These are phyloP conservation scores for Salvia rosmarinus DNA, from an alignment of 257 asterid species.

Conservation along the genomic window DNA sequence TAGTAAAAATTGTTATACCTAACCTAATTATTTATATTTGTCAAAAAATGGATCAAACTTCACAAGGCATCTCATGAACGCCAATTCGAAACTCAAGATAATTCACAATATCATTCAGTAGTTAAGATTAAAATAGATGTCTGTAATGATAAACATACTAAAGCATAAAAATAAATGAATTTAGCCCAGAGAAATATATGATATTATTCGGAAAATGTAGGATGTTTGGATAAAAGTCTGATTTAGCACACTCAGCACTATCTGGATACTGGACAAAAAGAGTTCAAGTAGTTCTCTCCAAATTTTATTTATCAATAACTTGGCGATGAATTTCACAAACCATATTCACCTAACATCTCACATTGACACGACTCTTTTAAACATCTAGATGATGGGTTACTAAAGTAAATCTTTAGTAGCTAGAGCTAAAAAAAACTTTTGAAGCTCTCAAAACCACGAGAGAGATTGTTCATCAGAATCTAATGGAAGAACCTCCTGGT, in stretches of 20 bases:
- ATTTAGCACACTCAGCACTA: too few species aligned
- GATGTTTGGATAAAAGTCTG: too few species aligned
- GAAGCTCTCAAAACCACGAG: not conserved
- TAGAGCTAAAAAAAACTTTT: not conserved
- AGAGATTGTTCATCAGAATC: not conserved
- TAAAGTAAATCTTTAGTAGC: not conserved
- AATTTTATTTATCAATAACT: not conserved
- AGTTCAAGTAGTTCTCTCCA: too few species aligned
- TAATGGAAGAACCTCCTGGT: not conserved
- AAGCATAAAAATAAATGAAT: not conserved
- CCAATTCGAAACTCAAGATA: not conserved
- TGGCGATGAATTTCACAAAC: not conserved
- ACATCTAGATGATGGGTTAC: not conserved
- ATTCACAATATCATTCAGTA: not conserved
- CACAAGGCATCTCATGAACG: not conserved
- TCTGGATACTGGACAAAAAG: too few species aligned
- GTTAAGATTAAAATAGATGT: not conserved
- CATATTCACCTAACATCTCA: conserved; percentile 2
- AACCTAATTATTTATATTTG: conserved; percentile 2
- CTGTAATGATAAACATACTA: not conserved
- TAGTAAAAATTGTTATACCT: not conserved
- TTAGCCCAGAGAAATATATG: not conserved
- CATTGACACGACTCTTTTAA: too few species aligned
- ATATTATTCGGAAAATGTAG: too few species aligned
- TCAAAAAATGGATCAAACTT: not conserved